Evolutionary conservation across 495 filamentous ascomycete genomes (phyloP), one percentile per base, ranked within the genome.

Genomic region (Aspergillus diversus): DNA sequence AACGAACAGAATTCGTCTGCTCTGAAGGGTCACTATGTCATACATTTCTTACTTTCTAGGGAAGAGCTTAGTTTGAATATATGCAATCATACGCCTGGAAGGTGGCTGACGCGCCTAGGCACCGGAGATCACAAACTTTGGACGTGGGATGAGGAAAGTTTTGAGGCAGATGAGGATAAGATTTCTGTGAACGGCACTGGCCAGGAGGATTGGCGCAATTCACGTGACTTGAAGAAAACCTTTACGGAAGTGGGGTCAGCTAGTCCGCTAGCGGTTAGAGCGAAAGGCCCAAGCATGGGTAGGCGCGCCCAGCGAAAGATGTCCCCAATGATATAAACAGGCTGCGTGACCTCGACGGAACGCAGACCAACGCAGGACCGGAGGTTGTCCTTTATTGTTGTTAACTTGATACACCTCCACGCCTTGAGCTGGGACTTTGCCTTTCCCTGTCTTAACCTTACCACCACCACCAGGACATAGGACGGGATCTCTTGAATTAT

Each of bases 291-390:
- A 77, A 75, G 77, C 75, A 80, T 78, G 73, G 75, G 68, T 73
- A 71, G 68, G 72, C 77, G 77, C 77, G 74, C 71, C 74, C 71
- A 71, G 72, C 70, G 67, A 72, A 74, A 76, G 76, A 70, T 72
- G 71, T 69, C 67, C 72, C 75, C 77, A 76, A 80, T 81, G 76
- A 79, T 81, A 80, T 80, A 81, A 80, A 80, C 78, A 76, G 77
- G 71, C 77, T 73, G 77, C 76, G 77, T 79, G 75, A 78, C 78
- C 77, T 79, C 77, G 77, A 80, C 61, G 55, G 51, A 42, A 57
- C 48, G 56, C 55, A 67, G 65, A 47, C 63, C 50, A 50, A 68
- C 49, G 56, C 66, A 51, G 58, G 55, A 60, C 61, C 51, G 51
- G 46, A 66, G 56, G 54, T 47, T 48, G 51, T 49, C 46, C 52